A percentile compares a stretch with the other conserved stretches of the same genome.
Evolutionary conservation across 495 filamentous ascomycete species (phyloP).

Genomic region (Schizothecium vesticola): DNA sequence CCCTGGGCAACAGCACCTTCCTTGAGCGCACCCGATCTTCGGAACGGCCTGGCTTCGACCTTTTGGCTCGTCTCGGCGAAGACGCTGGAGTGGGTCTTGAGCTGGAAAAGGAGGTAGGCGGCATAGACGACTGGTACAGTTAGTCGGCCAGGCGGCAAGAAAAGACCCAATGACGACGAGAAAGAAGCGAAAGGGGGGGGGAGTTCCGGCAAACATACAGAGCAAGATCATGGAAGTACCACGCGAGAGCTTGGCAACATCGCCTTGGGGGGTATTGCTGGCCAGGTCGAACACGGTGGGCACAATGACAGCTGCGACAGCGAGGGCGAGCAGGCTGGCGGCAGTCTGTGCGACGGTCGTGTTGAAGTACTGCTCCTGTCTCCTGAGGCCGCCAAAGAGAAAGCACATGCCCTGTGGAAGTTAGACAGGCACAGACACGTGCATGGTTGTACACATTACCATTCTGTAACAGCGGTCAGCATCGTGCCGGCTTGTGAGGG

Average conservation of each 20-base stretch:
- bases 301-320: conserved; percentile 76
- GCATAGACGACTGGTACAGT: conserved; percentile 55
- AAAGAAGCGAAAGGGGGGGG: too few relatives aligned
- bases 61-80: conserved; percentile 73
- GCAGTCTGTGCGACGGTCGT: conserved; percentile 90
- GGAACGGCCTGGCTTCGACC: conserved; percentile 45
- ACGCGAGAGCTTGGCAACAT: conserved; percentile 58
- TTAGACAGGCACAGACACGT: neutral
- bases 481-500: neutral
- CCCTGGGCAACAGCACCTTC: conserved; percentile 56
- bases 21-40: conserved; percentile 32
- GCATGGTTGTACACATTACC: neutral
- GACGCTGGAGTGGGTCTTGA: conserved; percentile 67
- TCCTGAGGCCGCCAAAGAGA: conserved; percentile 77
- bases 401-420: conserved; percentile 83
- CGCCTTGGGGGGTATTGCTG: conserved; percentile 22
- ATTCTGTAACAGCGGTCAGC: neutral
- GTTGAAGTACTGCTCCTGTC: conserved; percentile 85
- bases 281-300: conserved; percentile 73
- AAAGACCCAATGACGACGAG: too few relatives aligned
- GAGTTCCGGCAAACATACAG: neutral
- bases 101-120: conserved; percentile 75
- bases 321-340: conserved; percentile 71
- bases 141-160: neutral
- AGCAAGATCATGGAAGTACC: conserved; percentile 71